These are phyloP conservation scores for Candida frijolesensis DNA, from an alignment of 1,139 yeast species.

Conservation along the genomic window DNA sequence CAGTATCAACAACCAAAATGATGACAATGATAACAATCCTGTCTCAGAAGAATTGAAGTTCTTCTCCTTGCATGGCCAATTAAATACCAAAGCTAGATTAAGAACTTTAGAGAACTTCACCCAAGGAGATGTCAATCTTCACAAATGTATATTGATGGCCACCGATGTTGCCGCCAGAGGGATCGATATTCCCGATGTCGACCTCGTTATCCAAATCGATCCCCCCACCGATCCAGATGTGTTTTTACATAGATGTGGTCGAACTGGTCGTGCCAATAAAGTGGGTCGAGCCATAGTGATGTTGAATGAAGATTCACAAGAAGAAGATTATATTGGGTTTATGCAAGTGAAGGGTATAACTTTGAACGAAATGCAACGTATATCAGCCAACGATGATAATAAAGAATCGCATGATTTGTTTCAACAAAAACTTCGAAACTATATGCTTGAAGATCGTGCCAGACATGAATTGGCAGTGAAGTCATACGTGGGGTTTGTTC, in stretches of 20 bases:
- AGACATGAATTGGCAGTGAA: conserved; percentile 79
- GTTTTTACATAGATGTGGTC: conserved; percentile 86
- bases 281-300: conserved; percentile 78
- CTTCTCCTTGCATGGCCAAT: conserved; percentile 83
- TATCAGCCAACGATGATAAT: conserved; percentile 17
- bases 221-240: conserved; percentile 92
- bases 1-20: conserved; percentile 2
- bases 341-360: conserved; percentile 72
- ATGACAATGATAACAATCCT: conserved; percentile 21
- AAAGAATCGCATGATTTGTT: conserved; percentile 23
- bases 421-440: conserved; percentile 45
- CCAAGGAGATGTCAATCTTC: conserved; percentile 39
- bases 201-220: conserved; percentile 81
- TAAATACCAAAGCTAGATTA: conserved; percentile 71
- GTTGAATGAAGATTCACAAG: conserved; percentile 66
- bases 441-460: conserved; percentile 72
- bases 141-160: conserved; percentile 68
- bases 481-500: conserved; percentile 81
- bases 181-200: conserved; percentile 90
- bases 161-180: conserved; percentile 95
- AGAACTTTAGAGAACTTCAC: conserved; percentile 68
- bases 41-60: conserved; percentile 37
- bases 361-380: conserved; percentile 43
- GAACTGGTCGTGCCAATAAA: conserved; percentile 90
- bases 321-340: conserved; percentile 80